Evolutionary conservation across 164 flowering plant species (phyloP), one percentile per base, ranked within the genome.

Genomic region (Vitis rotundifolia): DNA sequence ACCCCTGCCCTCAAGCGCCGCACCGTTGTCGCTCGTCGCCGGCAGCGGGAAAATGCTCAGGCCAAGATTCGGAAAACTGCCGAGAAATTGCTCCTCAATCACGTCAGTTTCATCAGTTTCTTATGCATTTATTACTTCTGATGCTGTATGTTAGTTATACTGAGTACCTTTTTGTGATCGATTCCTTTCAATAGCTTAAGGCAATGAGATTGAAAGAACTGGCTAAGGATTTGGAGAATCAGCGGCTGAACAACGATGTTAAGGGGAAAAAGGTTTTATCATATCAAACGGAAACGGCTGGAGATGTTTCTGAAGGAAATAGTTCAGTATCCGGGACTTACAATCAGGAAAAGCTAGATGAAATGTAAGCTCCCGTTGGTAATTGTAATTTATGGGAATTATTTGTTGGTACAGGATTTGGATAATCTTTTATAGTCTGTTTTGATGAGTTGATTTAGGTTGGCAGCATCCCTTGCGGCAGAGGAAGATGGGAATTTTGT

Each of bases 1-100:
- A 95, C 99, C 1, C 98, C 98, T 0, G 97, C 92, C 14, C 91
- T 95, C 57, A 95, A 95, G 86, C 85, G 96, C 65, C 89, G 98
- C 11, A 93, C 99, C 0, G 93, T 95, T 44, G 81, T 88, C 12
- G 98, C 99, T 11, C 89, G 98, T 14, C 87, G 98, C 8, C 80
- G 98, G 12, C 94, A 90, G 81, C 85, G 97, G 0, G 99, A 95
- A 76, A 91, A 91, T 70, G 98, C 99, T 11, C 91, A 93, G 85
- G 86, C 92, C 9, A 95, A 93, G 74, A 83, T 95, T 52, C 87
- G 98, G 5, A 95, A 95, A 78, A 93, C 96, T 8, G 97, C 99
- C 4, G 99, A 95, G 84, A 95, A 93, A 68, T 78, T 93, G 82
- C 92, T 95, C 9, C 89, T 95, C 68, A 95, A 93, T 75, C 98